Percentiles rank a stretch among this genome's conserved stretches.
phyloP scores from a whole-genome alignment of 495 filamentous ascomycete species.

The Cercophora newfieldiana region DNA sequence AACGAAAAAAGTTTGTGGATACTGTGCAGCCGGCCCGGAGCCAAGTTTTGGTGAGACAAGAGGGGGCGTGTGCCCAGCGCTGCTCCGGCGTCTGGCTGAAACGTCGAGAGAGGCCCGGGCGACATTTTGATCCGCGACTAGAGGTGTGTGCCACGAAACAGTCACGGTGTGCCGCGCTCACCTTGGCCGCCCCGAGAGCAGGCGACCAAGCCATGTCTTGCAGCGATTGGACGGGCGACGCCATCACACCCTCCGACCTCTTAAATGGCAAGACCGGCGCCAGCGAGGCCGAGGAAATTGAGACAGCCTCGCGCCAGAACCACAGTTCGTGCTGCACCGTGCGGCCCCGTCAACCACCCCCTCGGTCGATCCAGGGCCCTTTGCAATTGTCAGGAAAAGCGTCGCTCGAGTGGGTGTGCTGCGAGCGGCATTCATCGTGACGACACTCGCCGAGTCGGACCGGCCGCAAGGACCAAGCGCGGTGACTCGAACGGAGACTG shows the following conservation, averaged over 20 bases:
- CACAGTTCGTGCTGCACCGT: neutral
- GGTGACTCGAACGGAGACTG: slow-evolving; percentile 1
- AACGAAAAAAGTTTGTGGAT: neutral
- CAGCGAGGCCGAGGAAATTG: neutral
- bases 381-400: neutral
- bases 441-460: neutral
- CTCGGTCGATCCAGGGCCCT: neutral
- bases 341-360: neutral
- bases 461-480: slow-evolving; percentile 4
- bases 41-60: neutral
- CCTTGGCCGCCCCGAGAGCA: neutral
- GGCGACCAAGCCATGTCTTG: neutral
- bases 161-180: neutral
- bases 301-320: neutral
- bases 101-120: slow-evolving; percentile 16
- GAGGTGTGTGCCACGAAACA: slow-evolving; percentile 4
- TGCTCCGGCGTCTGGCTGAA: slow-evolving; percentile 10
- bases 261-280: neutral
- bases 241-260: neutral
- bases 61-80: slow-evolving; percentile 14
- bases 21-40: slow-evolving; percentile 7
- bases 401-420: neutral
- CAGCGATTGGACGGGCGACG: neutral
- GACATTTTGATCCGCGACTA: slow-evolving; percentile 3
- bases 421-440: neutral